Evolutionary conservation across 441 rosid genomes (phyloP), one percentile per base, ranked within the genome.

Genomic region (Kokia cookei): DNA sequence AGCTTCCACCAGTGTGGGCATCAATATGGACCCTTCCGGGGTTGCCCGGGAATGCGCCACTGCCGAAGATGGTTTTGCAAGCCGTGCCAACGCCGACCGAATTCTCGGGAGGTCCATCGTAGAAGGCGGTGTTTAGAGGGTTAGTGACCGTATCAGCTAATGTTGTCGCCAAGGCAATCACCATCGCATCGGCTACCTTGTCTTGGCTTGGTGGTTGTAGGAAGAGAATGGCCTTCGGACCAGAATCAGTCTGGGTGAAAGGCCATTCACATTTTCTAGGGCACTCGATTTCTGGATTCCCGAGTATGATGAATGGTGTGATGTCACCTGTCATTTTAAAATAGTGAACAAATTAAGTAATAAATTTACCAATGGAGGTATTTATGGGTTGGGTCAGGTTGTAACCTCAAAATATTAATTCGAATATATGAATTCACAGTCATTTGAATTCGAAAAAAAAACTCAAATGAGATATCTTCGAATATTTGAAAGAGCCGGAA

Each of bases 221-320:
- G 47, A 43, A 73, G 0, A 77, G 73, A 74, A 78, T 59, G 0
- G 86, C 90, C 47, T 22, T 74, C 12, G 90, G 91, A 57, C 87
- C 88, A 2, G 40, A 37, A 11, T 80, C 79, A 0, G 86, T 63
- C 62, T 22, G 77, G 71, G 75, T 79, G 82, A 91, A 91, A 2
- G 96, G 94, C 91, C 92, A 89, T 0, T 84, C 90, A 57, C 94
- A 91, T 9, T 73, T 70, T 24, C 85, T 90, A 0, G 94, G 96
- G 78, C 96, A 91, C 75, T 84, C 83, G 2, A 35, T 66, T 77
- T 82, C 86, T 35, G 94, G 90, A 69, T 89, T 72, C 40, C 93
- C 92, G 8, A 88, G 86, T 63, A 88, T 10, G 13, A 91, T 71
- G 81, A 80, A 91, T 8, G 88, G 85, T 65, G 79, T 78, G 5